Evolutionary conservation across 108 stramenopile species (phyloP).

Genomic region (Nitzschia sp.): DNA sequence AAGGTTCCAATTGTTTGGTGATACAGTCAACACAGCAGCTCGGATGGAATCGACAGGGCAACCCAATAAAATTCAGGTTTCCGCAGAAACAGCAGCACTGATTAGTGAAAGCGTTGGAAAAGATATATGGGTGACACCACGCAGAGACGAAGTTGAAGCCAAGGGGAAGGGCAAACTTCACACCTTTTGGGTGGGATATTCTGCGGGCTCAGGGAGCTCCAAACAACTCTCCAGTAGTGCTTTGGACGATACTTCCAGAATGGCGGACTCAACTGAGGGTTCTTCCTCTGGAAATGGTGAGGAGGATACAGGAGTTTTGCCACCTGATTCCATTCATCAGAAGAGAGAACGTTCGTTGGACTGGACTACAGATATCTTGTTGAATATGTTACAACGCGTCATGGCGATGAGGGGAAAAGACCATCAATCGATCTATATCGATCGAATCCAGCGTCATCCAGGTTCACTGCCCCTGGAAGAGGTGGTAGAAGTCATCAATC

Average conservation of each 20-base stretch:
- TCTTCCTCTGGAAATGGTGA: neutral
- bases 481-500: neutral
- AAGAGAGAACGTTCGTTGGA: neutral
- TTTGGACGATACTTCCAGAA: too few species aligned
- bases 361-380: neutral
- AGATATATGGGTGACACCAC: constrained; percentile 18
- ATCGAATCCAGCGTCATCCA: neutral
- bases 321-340: neutral
- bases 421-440: neutral
- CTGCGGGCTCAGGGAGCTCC: neutral
- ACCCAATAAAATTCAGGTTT: constrained; percentile 23
- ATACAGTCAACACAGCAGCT: constrained; percentile 44
- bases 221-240: too few species aligned
- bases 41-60: constrained; percentile 28
- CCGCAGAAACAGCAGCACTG: constrained; percentile 14
- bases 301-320: neutral
- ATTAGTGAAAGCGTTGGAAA: constrained; percentile 11
- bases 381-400: neutral
- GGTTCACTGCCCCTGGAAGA: constrained; percentile 5
- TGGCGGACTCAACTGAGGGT: too few species aligned
- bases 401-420: neutral
- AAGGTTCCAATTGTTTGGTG: constrained; percentile 33
- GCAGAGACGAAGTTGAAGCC: constrained; percentile 22
- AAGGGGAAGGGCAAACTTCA: constrained; percentile 33
- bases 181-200: constrained; percentile 14